Conservation (phyloP, 768 basidiomycete genomes). For the Suillus sp. region DNA sequence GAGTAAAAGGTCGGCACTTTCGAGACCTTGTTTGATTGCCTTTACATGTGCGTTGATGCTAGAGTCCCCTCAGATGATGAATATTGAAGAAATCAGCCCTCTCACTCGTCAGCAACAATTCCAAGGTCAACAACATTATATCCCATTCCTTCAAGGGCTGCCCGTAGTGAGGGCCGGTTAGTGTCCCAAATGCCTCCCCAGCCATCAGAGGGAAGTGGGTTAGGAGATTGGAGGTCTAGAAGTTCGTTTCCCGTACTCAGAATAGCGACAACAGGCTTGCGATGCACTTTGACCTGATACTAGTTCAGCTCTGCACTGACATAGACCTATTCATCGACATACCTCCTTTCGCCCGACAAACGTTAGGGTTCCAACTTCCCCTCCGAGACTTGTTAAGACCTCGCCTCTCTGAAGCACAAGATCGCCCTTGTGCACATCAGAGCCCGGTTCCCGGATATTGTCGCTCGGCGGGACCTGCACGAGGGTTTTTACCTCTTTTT, state of each 20-base stretch:
- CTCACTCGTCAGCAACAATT: conserved; percentile 74
- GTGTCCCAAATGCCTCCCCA: conserved; percentile 87
- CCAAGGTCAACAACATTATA: conserved; percentile 81
- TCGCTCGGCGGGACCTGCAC: conserved; percentile 63
- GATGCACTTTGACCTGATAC: conserved; percentile 64
- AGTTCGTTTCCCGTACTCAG: conserved; percentile 89
- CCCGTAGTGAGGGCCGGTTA: conserved; percentile 77
- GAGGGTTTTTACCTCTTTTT: conserved; percentile 69
- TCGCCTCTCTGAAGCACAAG: conserved; percentile 65
- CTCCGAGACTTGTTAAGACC: conserved; percentile 64
- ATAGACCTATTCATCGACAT: conserved; percentile 12
- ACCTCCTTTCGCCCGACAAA: conserved; percentile 80
- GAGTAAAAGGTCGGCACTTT: conserved; percentile 70
- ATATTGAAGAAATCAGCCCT: conserved; percentile 4
- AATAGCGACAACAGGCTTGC: conserved; percentile 75
- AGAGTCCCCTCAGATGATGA: conserved; percentile 7
- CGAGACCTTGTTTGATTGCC: conserved; percentile 58
- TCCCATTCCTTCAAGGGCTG: conserved; percentile 69
- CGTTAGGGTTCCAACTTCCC: conserved; percentile 80
- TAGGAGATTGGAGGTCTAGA: conserved; percentile 55
- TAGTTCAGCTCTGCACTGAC: conserved; percentile 1
- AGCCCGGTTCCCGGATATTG: conserved; percentile 73
- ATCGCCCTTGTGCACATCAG: conserved; percentile 71
- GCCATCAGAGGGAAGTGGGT: conserved; percentile 33
- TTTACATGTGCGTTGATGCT: conserved; percentile 61